A percentile compares a stretch with the other conserved stretches of the same genome.
phyloP scores from a whole-genome alignment of 495 filamentous ascomycete genomes.

The Lindgomyces ingoldianus region DNA sequence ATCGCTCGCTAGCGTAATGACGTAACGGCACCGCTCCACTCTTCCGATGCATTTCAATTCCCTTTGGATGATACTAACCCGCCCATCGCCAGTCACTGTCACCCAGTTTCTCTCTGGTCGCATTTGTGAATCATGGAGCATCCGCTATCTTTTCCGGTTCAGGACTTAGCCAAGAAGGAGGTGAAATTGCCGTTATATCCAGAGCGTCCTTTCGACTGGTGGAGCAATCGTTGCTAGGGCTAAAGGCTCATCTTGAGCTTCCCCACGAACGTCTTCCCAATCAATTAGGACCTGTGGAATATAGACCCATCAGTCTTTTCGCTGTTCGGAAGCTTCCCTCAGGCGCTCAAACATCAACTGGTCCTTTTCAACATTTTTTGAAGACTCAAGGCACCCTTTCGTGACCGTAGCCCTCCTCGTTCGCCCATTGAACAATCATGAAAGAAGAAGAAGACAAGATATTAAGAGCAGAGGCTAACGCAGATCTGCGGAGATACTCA shows the following conservation, averaged over 20 bases:
- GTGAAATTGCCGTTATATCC: no score
- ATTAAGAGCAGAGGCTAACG: slow-evolving; percentile 16
- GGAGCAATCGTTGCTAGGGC: no score
- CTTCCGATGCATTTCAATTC: not conserved
- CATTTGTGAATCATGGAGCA: not conserved
- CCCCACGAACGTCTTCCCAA: no score
- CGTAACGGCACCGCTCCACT: no score
- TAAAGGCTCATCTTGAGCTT: no score
- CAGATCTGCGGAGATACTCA: slow-evolving; percentile 16
- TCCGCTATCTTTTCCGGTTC: not conserved
- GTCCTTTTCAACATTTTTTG: no score
- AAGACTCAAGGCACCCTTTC: not conserved
- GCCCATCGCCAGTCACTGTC: not conserved
- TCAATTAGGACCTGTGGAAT: no score
- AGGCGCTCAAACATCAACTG: no score
- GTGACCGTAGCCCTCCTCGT: not conserved
- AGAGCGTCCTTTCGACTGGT: no score
- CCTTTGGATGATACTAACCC: not conserved
- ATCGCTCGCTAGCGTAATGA: no score
- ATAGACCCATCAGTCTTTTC: no score
- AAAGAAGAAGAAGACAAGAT: slow-evolving; percentile 27
- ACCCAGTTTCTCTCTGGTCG: not conserved
- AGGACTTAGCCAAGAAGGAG: not conserved
- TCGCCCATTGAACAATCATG: slow-evolving; percentile 1
- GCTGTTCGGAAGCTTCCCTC: no score